These are phyloP conservation scores for Grosmannia serpens DNA, from an alignment of 2,329 filamentous ascomycete genomes.

Conservation along the genomic window DNA sequence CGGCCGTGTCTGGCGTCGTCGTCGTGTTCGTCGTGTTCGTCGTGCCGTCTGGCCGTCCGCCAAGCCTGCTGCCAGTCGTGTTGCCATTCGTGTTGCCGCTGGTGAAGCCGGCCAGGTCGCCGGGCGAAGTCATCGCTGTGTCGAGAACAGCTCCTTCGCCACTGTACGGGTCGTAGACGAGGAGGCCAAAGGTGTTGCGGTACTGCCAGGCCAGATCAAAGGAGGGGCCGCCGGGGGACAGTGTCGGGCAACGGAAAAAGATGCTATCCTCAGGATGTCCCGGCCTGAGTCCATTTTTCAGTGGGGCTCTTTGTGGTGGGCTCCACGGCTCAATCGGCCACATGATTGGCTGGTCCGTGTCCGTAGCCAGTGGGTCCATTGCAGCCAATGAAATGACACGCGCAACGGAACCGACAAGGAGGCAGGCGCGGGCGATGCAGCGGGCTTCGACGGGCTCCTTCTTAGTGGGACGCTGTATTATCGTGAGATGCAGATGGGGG, in stretches of 20 bases:
- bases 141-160: conserved; percentile 44
- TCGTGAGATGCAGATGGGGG: background rate
- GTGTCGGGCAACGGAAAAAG: background rate
- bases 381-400: background rate
- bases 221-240: background rate
- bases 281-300: conserved; percentile 2
- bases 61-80: background rate
- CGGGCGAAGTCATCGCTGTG: conserved; percentile 51
- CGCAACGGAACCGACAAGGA: background rate
- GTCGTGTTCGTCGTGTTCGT: background rate
- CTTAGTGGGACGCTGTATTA: no score
- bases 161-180: conserved; percentile 11
- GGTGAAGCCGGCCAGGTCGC: background rate
- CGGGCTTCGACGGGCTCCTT: background rate
- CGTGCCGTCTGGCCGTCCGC: no score
- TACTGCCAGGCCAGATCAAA: background rate
- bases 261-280: background rate
- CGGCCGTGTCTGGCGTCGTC: background rate
- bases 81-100: background rate
- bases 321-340: background rate
- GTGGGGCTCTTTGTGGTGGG: background rate
- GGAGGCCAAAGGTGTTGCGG: background rate
- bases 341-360: background rate
- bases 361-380: background rate
- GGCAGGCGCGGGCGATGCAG: background rate